Base-by-base conservation (phyloP, 2,329 filamentous ascomycete genomes). In the Chaetomiaceae sp. region DNA sequence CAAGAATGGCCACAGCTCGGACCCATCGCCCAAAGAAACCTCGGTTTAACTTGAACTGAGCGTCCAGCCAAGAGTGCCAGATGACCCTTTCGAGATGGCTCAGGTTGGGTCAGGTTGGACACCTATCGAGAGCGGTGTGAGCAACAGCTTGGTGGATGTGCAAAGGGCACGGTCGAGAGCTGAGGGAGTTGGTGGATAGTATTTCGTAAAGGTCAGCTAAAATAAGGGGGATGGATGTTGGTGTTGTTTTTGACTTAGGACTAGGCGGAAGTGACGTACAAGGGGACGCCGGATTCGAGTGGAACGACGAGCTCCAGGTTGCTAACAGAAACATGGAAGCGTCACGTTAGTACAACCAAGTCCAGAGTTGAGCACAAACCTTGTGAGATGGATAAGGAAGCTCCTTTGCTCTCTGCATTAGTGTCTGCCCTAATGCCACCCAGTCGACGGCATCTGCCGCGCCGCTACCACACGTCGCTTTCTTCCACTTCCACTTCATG, bases 1-100 rank as follows among this genome's bases (percentile, higher is more conserved):
- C 39, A 50, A 53, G 38, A 3, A 41, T 42, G 23, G 37, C 47
- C 20, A 17, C 27, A 43, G 19, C 31, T 50, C 35, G 43, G 39
- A 20, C 35, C 23, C 14, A 19, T 17, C 3, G 21, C 6, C 6
- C 37, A 34, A 23, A 10, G 13, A 48, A 48, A n/a, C 54, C 54
- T 49, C 48, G 54, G 53, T 43, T 39, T 12, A 33, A 13, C 17
- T 5, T 10, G 5, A 5, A 19, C 7, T 9, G n/a, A 21, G 33
- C 16, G 19, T 23, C 14, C 13, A 2, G 20, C n/a, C n/a, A n/a
- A n/a, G n/a, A n/a, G n/a, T n/a, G 14, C 17, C 34, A 23, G 21
- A 23, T n/a, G 20, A 40, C 45, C 37, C 20, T 19, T 34, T 25
- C 5, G 9, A 33, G 25, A 33, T 9, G 17, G 7, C 13, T 23